Base-by-base conservation (phyloP, 2,329 filamentous ascomycete species). In the Hymenoscyphus fructigenus region DNA sequence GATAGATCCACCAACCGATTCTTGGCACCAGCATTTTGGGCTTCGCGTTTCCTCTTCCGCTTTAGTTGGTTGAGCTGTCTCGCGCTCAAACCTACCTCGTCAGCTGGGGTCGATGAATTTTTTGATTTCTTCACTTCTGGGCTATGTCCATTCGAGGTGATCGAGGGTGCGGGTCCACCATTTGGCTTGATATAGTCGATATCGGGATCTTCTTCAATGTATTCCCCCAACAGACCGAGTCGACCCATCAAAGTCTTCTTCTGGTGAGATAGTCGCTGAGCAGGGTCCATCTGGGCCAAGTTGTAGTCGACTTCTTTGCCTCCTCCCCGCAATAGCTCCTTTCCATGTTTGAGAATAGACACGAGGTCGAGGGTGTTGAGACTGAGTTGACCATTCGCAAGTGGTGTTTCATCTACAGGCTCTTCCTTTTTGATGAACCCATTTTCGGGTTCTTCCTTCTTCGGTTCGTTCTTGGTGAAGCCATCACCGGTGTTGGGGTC, bases 41-140 rank as follows among this genome's bases (percentile, higher is more conserved):
- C 89, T 71, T 96, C 92, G 72, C 90, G 88, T 79, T 98, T 99
- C 55, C 93, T 88, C 76, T 98, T 97, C 55, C 95, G 87, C 78
- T 98, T 98, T 10, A 99, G 80, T 61, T 95, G 92, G 74, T 99
- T 99, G 23, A 97, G 85, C 74, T 99, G 95, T 53, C 95, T 88
- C 66, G 95, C 94, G 79, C 95, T 98, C 60, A 99, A 82, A 2
- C 88, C 88, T 3, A 85, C 79, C 73, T 92, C 91, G 68, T 92
- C 91, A 2, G 82, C 65, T 62, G 55, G 78, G 71, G 69, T 73
- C 15, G 61, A 74, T 75, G 57, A 76, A 67, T 32, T 67, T 61
- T n/a, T 76, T 66, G 62, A 77, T 76, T 28, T 82, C 80, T 55
- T 64, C 55, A 15, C 63, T 5, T 60, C 70, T 44, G 85, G 28